These are phyloP conservation scores for Salix koriyanagi DNA, from an alignment of 345 rosid genomes.

Conservation along the genomic window DNA sequence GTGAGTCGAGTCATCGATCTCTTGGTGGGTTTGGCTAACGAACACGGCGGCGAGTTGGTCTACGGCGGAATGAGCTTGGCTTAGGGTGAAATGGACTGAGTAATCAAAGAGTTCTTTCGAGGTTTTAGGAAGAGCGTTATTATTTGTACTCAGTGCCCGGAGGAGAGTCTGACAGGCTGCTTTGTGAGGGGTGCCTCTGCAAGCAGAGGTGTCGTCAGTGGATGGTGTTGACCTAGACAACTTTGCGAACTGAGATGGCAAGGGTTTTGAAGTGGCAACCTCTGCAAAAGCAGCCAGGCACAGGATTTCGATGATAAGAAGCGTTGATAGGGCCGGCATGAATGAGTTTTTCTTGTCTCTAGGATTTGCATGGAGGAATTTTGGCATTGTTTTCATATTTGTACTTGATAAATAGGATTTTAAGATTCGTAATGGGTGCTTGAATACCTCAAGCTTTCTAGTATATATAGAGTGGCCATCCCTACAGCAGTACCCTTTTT, in stretches of 20 bases:
- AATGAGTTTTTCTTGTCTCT: background rate
- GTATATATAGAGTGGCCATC: conserved; percentile 2
- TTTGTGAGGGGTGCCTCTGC: conserved; percentile 7
- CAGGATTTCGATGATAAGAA: background rate
- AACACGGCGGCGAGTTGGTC: conserved; percentile 23
- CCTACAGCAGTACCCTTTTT: no score
- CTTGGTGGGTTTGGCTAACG: background rate
- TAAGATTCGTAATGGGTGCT: background rate
- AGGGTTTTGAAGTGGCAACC: conserved; percentile 6
- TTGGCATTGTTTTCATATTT: background rate
- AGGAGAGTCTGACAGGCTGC: conserved; percentile 12
- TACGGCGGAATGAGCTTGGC: conserved; percentile 33
- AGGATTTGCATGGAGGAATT: background rate
- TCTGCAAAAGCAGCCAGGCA: background rate
- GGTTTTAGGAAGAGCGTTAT: background rate
- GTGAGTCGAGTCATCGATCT: background rate
- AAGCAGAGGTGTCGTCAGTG: background rate
- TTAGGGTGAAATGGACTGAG: conserved; percentile 30
- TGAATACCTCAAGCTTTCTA: background rate
- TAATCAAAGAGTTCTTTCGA: conserved; percentile 25
- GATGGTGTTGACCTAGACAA: conserved; percentile 22
- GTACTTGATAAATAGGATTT: no score
- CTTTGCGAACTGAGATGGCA: conserved; percentile 43
- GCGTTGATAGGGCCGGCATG: background rate
- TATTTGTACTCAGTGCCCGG: background rate